Base-by-base conservation (phyloP, 1,284 basidiomycete species). In the Sanghuangporus baumii region DNA sequence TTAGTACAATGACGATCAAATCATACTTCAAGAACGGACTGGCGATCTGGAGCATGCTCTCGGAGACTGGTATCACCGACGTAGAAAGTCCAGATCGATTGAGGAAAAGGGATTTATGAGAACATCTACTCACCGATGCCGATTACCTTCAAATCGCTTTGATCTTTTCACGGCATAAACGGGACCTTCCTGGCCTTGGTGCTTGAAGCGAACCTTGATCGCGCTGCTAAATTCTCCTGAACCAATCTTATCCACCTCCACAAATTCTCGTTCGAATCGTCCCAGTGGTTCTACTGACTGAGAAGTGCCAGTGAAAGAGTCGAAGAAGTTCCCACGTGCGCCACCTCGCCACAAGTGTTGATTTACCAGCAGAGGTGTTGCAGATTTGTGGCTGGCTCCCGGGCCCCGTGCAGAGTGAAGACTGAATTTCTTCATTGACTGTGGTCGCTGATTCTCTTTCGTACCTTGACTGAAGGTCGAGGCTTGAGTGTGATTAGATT, bases 181-280 rank as follows among this genome's bases (percentile, higher is more conserved):
- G 51, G 80, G 78, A 16, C 80, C 79, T 38, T 75, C 74, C 43
- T 71, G 69, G 4, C 75, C 73, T 1, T 74, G 82, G 65, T 80
- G 75, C 73, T 91, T 87, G 68, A 87, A 84, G 66, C 86, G 83
- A 6, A 94, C 96, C 76, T 95, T 96, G 75, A 96, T 87, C 12
- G 95, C 96, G 68, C 91, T 91, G 47, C 94, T 95, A 76, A 98
- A 99, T 71, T 96, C 94, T 16, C 97, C 97, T 62, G 89, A 87
- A 4, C 97, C 97, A 18, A 98, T 81, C 68, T 89, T 85, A 62
- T 93, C 89, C 37, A 93, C 78, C 63, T 91, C 87, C 31, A 87
- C 81, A 72, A 97, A 98, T 51, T 91, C 85, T 57, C 81, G 82
- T 71, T 88, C 87, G 66, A 93, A 93, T 48, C 83, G 81, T 23